Percentiles rank a stretch among this genome's conserved stretches.
phyloP scores from a whole-genome alignment of 495 filamentous ascomycete genomes.

The Xylaria flabelliformis region DNA sequence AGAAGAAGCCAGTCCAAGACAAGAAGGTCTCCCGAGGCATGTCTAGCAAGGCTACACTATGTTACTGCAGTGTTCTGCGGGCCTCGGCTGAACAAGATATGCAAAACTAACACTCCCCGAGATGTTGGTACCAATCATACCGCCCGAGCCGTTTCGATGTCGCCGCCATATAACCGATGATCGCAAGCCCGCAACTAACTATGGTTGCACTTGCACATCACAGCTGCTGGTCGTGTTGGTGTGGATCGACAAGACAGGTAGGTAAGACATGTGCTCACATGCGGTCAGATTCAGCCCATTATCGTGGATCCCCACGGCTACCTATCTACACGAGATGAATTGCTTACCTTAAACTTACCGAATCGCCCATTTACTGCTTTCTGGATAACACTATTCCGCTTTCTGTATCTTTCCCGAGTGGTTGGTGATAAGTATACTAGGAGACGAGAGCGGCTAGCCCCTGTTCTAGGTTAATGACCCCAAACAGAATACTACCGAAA shows the following conservation, averaged over 20 bases:
- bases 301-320: neutral
- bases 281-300: neutral
- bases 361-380: neutral
- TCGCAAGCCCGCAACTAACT: neutral
- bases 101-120: neutral
- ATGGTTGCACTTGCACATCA: neutral
- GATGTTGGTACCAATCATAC: constrained; percentile 2
- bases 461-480: constrained; percentile 7
- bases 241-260: neutral
- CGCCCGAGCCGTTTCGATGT: neutral
- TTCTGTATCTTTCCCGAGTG: neutral
- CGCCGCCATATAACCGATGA: neutral
- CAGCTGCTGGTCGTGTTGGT: neutral
- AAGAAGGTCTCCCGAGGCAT: constrained; percentile 24
- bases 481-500: constrained; percentile 15
- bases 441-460: neutral
- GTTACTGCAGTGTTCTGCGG: neutral
- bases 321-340: neutral
- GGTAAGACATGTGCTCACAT: neutral
- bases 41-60: neutral
- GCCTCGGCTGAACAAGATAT: constrained; percentile 20
- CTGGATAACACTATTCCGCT: neutral
- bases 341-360: neutral
- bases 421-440: neutral
- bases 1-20: constrained; percentile 19